Evolutionary conservation across 805 yeast species (phyloP).

Genomic region (Ogataea pignaliae): DNA sequence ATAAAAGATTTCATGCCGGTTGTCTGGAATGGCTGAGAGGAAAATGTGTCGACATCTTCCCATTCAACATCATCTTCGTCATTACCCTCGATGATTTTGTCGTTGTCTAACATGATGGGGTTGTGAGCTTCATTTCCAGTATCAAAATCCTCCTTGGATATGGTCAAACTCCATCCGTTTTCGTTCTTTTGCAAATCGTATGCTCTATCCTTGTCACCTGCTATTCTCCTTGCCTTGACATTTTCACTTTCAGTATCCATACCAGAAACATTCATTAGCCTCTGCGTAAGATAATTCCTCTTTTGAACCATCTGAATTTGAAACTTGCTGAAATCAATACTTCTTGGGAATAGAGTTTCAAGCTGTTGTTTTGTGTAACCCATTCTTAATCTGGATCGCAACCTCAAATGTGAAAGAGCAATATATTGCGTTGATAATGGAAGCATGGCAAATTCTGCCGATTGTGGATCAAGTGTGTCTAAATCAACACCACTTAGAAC

Average conservation of each 20-base stretch:
- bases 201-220: slow-evolving; percentile 76
- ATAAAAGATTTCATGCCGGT: slow-evolving; percentile 10
- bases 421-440: slow-evolving; percentile 87
- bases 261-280: slow-evolving; percentile 78
- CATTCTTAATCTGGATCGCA: slow-evolving; percentile 87
- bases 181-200: slow-evolving; percentile 73
- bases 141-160: slow-evolving; percentile 36
- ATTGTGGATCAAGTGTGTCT: slow-evolving; percentile 76
- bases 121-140: slow-evolving; percentile 34
- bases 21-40: background rate
- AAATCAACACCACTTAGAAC: slow-evolving; percentile 67
- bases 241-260: slow-evolving; percentile 48
- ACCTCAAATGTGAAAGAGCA: slow-evolving; percentile 74
- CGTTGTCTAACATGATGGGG: slow-evolving; percentile 46
- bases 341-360: slow-evolving; percentile 72
- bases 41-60: slow-evolving; percentile 56
- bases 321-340: slow-evolving; percentile 86
- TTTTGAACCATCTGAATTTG: slow-evolving; percentile 92
- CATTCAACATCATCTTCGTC: slow-evolving; percentile 51
- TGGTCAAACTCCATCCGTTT: slow-evolving; percentile 78
- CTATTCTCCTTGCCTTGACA: slow-evolving; percentile 53
- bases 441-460: slow-evolving; percentile 68
- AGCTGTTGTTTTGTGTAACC: slow-evolving; percentile 91
- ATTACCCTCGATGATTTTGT: slow-evolving; percentile 21
- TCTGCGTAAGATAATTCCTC: slow-evolving; percentile 85